phyloP scores from a whole-genome alignment of 495 filamentous ascomycete genomes.

The Rusavskia elegans region DNA sequence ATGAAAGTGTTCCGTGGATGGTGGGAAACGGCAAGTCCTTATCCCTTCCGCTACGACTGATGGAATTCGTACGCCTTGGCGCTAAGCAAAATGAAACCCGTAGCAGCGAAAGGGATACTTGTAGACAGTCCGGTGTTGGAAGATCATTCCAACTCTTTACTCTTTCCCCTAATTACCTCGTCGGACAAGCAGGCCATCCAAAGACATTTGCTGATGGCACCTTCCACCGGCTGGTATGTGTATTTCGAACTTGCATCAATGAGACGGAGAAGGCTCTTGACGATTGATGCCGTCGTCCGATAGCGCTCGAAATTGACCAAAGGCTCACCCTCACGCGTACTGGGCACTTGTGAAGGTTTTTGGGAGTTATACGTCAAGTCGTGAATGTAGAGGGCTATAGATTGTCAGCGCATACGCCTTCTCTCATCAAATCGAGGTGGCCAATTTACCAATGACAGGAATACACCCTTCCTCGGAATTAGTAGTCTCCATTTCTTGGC shows the following conservation, averaged over 20 bases:
- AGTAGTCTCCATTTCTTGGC: slow-evolving; percentile 79
- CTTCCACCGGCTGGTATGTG: slow-evolving; percentile 67
- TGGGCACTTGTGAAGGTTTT: slow-evolving; percentile 53
- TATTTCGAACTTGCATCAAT: slow-evolving; percentile 90
- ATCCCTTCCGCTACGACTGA: too few species aligned
- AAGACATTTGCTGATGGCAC: slow-evolving; percentile 76
- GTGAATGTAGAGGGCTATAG: slow-evolving; percentile 65
- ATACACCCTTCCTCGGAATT: slow-evolving; percentile 75
- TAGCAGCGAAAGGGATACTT: too few species aligned
- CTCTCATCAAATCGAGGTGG: not conserved
- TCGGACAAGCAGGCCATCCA: slow-evolving; percentile 88
- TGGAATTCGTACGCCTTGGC: too few species aligned
- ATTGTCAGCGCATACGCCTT: not conserved
- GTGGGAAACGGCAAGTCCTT: too few species aligned
- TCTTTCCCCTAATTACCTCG: slow-evolving; percentile 55
- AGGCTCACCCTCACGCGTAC: slow-evolving; percentile 43
- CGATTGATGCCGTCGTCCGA: slow-evolving; percentile 74
- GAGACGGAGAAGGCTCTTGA: slow-evolving; percentile 78
- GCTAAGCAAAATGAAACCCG: too few species aligned
- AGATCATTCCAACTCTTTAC: slow-evolving; percentile 31
- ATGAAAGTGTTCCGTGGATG: too few species aligned
- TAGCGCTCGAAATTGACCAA: slow-evolving; percentile 93
- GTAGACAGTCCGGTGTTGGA: not conserved
- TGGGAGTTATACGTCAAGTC: slow-evolving; percentile 95
- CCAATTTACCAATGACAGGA: slow-evolving; percentile 70